These are phyloP conservation scores for Tetracladium setigerum DNA, from an alignment of 495 filamentous ascomycete genomes.

Conservation along the genomic window DNA sequence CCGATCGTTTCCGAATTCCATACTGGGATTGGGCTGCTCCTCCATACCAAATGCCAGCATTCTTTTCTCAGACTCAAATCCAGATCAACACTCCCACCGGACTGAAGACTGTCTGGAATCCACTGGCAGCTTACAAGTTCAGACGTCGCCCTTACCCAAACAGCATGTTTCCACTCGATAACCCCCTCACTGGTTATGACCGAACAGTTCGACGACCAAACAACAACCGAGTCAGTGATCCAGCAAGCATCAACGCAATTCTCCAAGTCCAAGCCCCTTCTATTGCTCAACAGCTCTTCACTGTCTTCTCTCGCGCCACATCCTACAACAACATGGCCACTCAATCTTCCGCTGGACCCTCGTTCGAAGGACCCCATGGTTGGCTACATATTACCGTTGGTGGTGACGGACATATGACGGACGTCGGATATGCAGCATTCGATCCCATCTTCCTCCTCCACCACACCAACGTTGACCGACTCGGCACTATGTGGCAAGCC, in stretches of 20 bases:
- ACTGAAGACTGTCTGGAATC: conserved; percentile 47
- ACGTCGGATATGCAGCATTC: conserved; percentile 58
- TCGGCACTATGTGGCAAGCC: conserved; percentile 66
- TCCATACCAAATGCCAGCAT: conserved; percentile 44
- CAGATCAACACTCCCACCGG: conserved; percentile 46
- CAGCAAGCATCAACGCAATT: neutral
- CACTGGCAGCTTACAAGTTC: conserved; percentile 54
- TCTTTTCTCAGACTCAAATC: conserved; percentile 31
- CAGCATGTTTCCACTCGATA: conserved; percentile 31
- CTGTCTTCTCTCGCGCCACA: conserved; percentile 48
- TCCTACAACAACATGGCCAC: conserved; percentile 50
- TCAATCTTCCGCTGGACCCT: conserved; percentile 26
- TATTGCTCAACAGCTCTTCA: conserved; percentile 38
- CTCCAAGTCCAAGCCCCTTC: neutral
- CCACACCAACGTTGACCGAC: conserved; percentile 55
- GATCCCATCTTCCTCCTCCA: conserved; percentile 74
- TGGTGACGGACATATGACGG: conserved; percentile 58
- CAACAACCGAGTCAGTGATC: conserved; percentile 36
- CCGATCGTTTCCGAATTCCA: conserved; percentile 50
- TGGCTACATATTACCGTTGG: conserved; percentile 49
- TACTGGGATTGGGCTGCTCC: conserved; percentile 62
- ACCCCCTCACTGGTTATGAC: conserved; percentile 32
- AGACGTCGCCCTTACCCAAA: conserved; percentile 17
- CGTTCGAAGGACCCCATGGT: conserved; percentile 58
- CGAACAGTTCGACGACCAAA: conserved; percentile 43